Evolutionary conservation across 805 yeast species (phyloP), one percentile per base, ranked within the genome.

Genomic region (Monosporozyma aerobia): DNA sequence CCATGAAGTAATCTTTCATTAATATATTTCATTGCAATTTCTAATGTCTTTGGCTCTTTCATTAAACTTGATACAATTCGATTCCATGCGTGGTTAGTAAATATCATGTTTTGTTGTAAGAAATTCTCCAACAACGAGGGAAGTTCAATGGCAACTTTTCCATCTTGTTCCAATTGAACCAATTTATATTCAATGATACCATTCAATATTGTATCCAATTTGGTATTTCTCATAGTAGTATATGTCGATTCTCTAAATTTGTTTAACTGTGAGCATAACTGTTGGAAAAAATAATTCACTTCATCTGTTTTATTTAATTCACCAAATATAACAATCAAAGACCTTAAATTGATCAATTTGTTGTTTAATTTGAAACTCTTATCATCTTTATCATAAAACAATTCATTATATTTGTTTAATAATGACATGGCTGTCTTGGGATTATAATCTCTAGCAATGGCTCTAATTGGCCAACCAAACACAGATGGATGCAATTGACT

Each of bases 1-100:
- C 77, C 77, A 53, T 72, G 72, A 48, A 73, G 67, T n/a, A 73
- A 55, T 33, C 57, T 65, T 7, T 57, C 57, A 49, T 73, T 68
- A 22, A 65, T 60, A 11, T 67, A 51, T 7, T 55, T 54, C 50
- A 72, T 32, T 2, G 69, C 74, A 23, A 54, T 44, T 19, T 63
- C 62, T 16, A 73, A 58, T 0, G 73, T 70, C 4, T 56, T 41
- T 5, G 55, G 45, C 43, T 67, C 60, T 13, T 56, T 53, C 9
- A 70, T 52, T 52, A 72, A 50, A 22, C 61, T 62, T 23, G 57
- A 51, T 2, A 67, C 58, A 10, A 65, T 60, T 55, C 65, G 63
- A 48, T 72, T 71, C 64, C 70, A 58, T 0, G 65, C 59, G 2
- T 56, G 53, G 40, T 71, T 69, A 44, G 65, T 70, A 33, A 72